These are phyloP conservation scores for Pseudotsuga menziesii DNA, from an alignment of 75 land plant species.

Conservation along the genomic window DNA sequence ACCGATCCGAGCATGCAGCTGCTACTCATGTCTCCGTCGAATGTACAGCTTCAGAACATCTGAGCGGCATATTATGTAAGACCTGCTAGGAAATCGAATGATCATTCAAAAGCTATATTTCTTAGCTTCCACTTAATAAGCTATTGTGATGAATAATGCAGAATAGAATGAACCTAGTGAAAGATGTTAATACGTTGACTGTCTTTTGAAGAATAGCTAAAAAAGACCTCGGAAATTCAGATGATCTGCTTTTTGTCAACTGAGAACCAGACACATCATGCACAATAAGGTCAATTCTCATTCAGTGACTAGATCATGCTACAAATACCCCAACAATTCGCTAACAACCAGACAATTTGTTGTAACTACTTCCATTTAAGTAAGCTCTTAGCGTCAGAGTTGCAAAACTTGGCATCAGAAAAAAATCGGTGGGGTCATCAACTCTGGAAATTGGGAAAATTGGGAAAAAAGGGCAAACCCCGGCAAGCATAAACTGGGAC, in stretches of 20 bases:
- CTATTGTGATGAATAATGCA: not conserved
- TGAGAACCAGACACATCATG: not conserved
- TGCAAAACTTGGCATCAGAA: too few species aligned
- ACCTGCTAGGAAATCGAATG: not conserved
- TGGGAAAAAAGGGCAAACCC: too few species aligned
- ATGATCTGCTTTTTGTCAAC: not conserved
- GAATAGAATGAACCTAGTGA: not conserved
- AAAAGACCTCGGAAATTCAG: not conserved
- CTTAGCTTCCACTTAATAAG: not conserved
- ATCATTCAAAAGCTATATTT: not conserved
- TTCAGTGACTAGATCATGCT: not conserved
- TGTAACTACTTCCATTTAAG: not conserved
- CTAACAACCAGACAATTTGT: not conserved
- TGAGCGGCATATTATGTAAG: not conserved
- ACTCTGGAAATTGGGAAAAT: too few species aligned
- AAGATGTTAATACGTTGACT: not conserved
- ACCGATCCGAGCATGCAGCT: not conserved
- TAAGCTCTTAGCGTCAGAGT: not conserved
- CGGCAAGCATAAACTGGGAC: too few species aligned
- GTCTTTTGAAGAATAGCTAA: not conserved
- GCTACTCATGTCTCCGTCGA: not conserved
- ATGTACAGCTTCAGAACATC: too few species aligned
- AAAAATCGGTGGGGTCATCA: too few species aligned
- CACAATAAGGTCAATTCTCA: not conserved
- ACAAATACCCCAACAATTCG: not conserved